Evolutionary conservation across 352 stramenopile species (phyloP).

Genomic region (Pythium oligandrum): DNA sequence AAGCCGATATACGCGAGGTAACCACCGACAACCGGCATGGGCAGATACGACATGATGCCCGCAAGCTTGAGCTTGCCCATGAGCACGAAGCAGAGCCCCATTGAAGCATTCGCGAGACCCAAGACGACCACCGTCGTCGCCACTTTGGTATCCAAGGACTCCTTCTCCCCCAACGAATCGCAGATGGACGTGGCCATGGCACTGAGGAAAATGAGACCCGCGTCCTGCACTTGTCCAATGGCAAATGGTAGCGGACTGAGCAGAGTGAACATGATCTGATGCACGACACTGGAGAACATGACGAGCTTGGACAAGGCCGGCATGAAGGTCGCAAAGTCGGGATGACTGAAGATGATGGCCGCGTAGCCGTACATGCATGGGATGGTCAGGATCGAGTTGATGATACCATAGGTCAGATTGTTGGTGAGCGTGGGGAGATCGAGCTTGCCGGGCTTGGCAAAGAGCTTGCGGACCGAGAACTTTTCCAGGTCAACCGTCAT

Average conservation of each 20-base stretch:
- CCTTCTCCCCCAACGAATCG: conserved; percentile 62
- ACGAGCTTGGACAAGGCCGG: conserved; percentile 94
- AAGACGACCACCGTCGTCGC: conserved; percentile 93
- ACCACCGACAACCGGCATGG: conserved; percentile 95
- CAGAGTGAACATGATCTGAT: conserved; percentile 88
- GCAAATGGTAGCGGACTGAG: conserved; percentile 94
- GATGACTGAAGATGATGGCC: conserved; percentile 93
- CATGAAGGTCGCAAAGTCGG: conserved; percentile 86
- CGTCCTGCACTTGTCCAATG: conserved; percentile 98
- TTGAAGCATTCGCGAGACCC: conserved; percentile 84
- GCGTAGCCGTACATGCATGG: conserved; percentile 95
- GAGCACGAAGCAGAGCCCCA: conserved; percentile 92
- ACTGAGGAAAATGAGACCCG: conserved; percentile 97
- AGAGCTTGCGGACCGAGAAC: no score
- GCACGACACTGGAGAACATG: conserved; percentile 93
- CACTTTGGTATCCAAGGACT: conserved; percentile 74
- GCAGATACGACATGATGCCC: conserved; percentile 94
- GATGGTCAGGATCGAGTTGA: conserved; percentile 94
- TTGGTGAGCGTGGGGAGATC: no score
- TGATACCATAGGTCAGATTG: conserved; percentile 57
- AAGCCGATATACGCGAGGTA: conserved; percentile 98
- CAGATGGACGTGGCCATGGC: conserved; percentile 92
- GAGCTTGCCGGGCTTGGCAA: no score
- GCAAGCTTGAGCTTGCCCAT: conserved; percentile 93
- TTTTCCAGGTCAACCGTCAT: no score